Conservation (phyloP, 768 basidiomycete genomes). For the Lentinula boryana region DNA sequence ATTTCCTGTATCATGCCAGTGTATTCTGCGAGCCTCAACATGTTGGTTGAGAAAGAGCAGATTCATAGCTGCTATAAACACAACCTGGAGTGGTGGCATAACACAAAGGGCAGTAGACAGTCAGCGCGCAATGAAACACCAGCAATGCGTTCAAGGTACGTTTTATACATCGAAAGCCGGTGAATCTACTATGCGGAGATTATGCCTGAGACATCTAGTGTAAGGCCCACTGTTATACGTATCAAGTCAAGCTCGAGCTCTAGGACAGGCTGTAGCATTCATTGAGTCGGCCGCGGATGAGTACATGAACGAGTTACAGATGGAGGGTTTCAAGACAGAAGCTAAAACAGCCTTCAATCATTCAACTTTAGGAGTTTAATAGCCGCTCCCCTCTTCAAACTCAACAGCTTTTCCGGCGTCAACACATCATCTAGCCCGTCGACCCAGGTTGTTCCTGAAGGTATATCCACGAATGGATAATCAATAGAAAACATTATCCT, state of each 20-base stretch:
- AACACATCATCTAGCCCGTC: conserved; percentile 4
- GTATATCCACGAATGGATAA: conserved; percentile 22
- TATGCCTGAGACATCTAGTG: too few relatives aligned
- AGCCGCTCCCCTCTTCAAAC: conserved; percentile 4
- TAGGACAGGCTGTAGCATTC: too few relatives aligned
- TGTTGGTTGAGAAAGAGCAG: neutral
- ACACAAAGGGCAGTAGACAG: neutral
- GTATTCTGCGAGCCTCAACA: neutral
- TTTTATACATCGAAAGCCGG: neutral
- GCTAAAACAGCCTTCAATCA: neutral
- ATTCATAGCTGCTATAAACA: neutral
- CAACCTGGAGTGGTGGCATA: neutral
- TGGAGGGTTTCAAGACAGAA: neutral
- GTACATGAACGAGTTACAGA: too few relatives aligned
- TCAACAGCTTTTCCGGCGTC: conserved; percentile 1
- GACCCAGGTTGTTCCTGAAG: conserved; percentile 8
- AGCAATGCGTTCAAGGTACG: neutral
- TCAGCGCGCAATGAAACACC: neutral
- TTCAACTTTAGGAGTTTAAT: conserved; percentile 6
- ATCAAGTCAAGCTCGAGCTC: too few relatives aligned
- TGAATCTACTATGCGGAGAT: neutral
- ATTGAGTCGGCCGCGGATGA: too few relatives aligned
- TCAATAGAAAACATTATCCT: conserved; percentile 36
- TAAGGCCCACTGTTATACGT: too few relatives aligned
- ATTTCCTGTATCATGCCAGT: neutral